Percentiles rank a stretch among this genome's conserved stretches.
phyloP scores from a whole-genome alignment of 1,284 basidiomycete genomes.

The Sparassis latifolia region DNA sequence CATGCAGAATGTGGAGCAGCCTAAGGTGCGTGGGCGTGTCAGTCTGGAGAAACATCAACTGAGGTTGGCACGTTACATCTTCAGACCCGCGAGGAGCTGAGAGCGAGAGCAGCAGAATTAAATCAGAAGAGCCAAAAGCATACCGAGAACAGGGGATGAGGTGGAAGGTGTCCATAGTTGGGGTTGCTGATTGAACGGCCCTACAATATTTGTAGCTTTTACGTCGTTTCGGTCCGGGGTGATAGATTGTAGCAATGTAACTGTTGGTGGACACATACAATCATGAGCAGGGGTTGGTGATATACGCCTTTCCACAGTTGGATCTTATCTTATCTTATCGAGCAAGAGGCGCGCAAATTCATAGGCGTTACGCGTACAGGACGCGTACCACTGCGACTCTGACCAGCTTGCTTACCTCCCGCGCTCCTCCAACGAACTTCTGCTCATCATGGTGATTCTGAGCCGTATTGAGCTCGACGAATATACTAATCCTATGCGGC shows the following conservation, averaged over 20 bases:
- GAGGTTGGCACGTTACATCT: not conserved
- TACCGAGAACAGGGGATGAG: too few relatives aligned
- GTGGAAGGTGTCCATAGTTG: too few relatives aligned
- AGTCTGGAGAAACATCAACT: not conserved
- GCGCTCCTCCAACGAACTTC: not conserved
- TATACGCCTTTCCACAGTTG: not conserved
- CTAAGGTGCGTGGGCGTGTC: constrained; percentile 16
- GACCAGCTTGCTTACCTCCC: not conserved
- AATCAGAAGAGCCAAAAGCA: constrained; percentile 12
- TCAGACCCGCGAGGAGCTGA: constrained; percentile 26
- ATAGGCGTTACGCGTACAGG: constrained; percentile 1
- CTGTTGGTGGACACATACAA: too few relatives aligned
- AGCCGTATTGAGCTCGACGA: too few relatives aligned
- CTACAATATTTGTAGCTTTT: too few relatives aligned
- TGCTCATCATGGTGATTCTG: not conserved
- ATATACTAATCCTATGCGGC: too few relatives aligned
- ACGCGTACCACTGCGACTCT: not conserved
- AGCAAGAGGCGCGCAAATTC: not conserved
- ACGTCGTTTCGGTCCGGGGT: too few relatives aligned
- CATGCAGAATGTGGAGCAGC: constrained; percentile 18
- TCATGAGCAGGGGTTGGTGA: too few relatives aligned
- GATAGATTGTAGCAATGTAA: too few relatives aligned
- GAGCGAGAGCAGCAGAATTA: constrained; percentile 23
- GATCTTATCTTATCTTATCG: not conserved
- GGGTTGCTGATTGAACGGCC: too few relatives aligned